phyloP scores from a whole-genome alignment of 352 stramenopile species.

The Phytopythium kandeliae region DNA sequence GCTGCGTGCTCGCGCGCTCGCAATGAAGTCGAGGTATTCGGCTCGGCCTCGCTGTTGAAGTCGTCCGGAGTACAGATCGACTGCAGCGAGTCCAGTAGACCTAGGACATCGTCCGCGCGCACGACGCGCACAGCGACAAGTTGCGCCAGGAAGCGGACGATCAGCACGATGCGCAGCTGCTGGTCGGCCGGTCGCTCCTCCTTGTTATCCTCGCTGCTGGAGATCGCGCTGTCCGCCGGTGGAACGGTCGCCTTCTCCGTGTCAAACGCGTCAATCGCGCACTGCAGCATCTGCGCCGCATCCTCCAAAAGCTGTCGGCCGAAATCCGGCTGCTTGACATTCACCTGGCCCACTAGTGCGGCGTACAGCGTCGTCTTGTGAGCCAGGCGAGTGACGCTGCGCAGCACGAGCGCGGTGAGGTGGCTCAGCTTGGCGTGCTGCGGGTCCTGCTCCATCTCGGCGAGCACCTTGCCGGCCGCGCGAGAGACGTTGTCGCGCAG shows the following conservation, averaged over 20 bases:
- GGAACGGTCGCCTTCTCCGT: constrained; percentile 18
- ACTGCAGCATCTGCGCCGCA: constrained; percentile 33
- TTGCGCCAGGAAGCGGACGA: constrained; percentile 61
- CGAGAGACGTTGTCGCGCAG: constrained; percentile 46
- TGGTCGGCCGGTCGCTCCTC: constrained; percentile 2
- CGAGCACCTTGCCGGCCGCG: constrained; percentile 31
- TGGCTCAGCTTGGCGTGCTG: constrained; percentile 54
- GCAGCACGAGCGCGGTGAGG: constrained; percentile 49
- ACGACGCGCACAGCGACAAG: constrained; percentile 52
- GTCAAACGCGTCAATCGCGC: constrained; percentile 54
- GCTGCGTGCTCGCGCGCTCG: constrained; percentile 37
- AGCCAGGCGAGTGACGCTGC: constrained; percentile 38
- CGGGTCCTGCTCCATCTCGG: constrained; percentile 47
- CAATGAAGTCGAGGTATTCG: constrained; percentile 21
- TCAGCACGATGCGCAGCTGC: constrained; percentile 38
- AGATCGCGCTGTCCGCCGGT: neutral
- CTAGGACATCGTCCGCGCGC: constrained; percentile 54
- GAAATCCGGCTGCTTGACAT: constrained; percentile 50
- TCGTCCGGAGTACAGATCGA: constrained; percentile 55
- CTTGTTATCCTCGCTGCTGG: constrained; percentile 6
- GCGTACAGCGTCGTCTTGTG: constrained; percentile 75
- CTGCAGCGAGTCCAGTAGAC: constrained; percentile 56
- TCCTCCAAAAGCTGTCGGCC: constrained; percentile 43
- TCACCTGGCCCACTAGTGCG: constrained; percentile 60
- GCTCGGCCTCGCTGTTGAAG: constrained; percentile 41